phyloP scores from a whole-genome alignment of 2,329 filamentous ascomycete genomes.

The Arthrobotrys pseudoclavata region DNA sequence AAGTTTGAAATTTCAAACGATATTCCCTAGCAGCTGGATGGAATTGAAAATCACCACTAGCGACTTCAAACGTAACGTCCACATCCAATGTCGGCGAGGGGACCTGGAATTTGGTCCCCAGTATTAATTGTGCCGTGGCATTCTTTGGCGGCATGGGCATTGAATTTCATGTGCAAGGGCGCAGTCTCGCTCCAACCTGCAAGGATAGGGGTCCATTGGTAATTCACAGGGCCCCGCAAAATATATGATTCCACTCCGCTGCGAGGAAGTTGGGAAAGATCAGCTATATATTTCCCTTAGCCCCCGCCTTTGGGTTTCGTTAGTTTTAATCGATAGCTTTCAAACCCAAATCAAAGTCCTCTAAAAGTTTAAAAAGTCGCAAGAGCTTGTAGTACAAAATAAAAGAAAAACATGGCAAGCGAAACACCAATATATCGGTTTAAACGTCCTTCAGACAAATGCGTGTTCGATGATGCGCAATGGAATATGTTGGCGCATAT shows the following conservation, averaged over 20 bases:
- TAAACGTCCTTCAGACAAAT: conserved; percentile 52
- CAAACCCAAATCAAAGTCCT: neutral
- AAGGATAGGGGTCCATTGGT: neutral
- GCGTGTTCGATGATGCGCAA: conserved; percentile 57
- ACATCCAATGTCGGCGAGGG: neutral
- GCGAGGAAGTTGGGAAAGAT: conserved; percentile 1
- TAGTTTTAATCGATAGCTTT: neutral
- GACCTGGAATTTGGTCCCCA: neutral
- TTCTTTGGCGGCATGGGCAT: conserved; percentile 2
- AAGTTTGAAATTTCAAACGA: conserved; percentile 1
- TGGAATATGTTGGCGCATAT: conserved; percentile 59
- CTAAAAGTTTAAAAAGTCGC: neutral
- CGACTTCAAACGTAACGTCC: neutral
- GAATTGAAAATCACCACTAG: too few species aligned
- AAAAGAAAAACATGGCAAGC: conserved; percentile 36
- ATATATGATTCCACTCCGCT: neutral
- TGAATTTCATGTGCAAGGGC: neutral
- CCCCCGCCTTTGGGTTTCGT: conserved; percentile 2
- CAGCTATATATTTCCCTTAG: conserved; percentile 13
- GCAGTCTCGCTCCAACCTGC: neutral
- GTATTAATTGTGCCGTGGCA: conserved; percentile 21
- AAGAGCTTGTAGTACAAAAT: too few species aligned
- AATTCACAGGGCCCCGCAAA: conserved; percentile 1
- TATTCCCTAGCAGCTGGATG: neutral
- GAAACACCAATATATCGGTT: conserved; percentile 47